Evolutionary conservation across 2,329 filamentous ascomycete genomes (phyloP).

Genomic region (Phaeophleospora eucalypticola): DNA sequence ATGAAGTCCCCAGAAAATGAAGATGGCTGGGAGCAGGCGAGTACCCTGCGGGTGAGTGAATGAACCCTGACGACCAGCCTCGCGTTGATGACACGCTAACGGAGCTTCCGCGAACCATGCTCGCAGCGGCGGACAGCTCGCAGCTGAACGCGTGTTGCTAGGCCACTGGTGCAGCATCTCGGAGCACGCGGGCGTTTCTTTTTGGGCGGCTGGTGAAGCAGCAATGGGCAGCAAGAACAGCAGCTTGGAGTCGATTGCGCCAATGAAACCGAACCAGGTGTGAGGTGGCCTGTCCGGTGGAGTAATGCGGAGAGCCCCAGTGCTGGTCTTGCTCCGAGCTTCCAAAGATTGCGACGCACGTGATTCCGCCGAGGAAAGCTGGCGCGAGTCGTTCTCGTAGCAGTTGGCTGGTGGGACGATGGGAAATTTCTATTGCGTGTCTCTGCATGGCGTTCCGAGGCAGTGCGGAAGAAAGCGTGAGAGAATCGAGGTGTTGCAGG

Average conservation of each 20-base stretch:
- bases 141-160: neutral
- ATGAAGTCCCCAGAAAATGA: too few species aligned
- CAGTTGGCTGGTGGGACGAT: neutral
- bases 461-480: neutral
- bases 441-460: too few species aligned
- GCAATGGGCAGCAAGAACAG: neutral
- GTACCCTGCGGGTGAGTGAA: neutral
- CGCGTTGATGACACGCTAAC: neutral
- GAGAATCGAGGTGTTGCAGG: neutral
- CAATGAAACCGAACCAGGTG: constrained; percentile 5
- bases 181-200: neutral
- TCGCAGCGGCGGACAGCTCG: neutral
- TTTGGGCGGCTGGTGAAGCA: neutral
- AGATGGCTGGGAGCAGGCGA: constrained; percentile 1
- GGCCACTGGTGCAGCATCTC: neutral
- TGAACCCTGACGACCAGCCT: neutral
- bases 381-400: neutral
- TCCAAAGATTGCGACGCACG: neutral
- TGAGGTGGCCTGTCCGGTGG: constrained; percentile 1
- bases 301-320: neutral
- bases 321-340: constrained; percentile 6
- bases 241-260: neutral
- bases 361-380: neutral
- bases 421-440: too few species aligned
- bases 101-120: neutral